phyloP scores from a whole-genome alignment of 441 rosid genomes.

The Brassica hybrid region DNA sequence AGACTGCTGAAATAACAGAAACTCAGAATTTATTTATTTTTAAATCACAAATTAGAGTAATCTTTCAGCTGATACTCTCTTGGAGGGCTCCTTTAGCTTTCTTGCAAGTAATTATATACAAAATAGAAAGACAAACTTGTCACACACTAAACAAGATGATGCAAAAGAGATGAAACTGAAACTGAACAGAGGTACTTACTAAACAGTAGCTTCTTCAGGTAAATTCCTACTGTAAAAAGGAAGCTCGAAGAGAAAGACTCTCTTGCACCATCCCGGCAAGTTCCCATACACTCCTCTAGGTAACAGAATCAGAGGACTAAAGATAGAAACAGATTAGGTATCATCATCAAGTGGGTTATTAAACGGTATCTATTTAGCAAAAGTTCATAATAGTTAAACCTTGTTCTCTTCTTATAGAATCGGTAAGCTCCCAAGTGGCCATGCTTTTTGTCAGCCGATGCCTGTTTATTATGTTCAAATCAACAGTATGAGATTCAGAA shows the following conservation, averaged over 20 bases:
- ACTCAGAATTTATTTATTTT: not conserved
- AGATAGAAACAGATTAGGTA: constrained; percentile 2
- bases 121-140: constrained; percentile 9
- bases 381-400: constrained; percentile 42
- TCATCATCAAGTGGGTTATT: not conserved
- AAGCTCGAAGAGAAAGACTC: constrained; percentile 64
- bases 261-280: constrained; percentile 73
- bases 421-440: constrained; percentile 64
- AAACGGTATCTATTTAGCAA: not conserved
- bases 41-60: constrained; percentile 23
- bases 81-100: constrained; percentile 35
- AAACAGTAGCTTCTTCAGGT: constrained; percentile 51
- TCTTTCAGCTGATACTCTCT: constrained; percentile 17
- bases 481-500: constrained; percentile 12
- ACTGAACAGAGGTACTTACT: constrained; percentile 51
- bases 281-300: constrained; percentile 61
- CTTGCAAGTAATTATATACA: constrained; percentile 13
- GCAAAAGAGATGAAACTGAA: constrained; percentile 19
- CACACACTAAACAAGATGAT: not conserved
- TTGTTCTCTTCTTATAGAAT: constrained; percentile 67
- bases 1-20: constrained; percentile 2
- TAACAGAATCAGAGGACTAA: constrained; percentile 78
- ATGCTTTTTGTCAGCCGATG: constrained; percentile 78
- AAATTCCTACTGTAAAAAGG: constrained; percentile 71
- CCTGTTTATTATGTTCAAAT: constrained; percentile 44